These are phyloP conservation scores for Nidularia pulvinata DNA, from an alignment of 768 basidiomycete genomes.

Conservation along the genomic window DNA sequence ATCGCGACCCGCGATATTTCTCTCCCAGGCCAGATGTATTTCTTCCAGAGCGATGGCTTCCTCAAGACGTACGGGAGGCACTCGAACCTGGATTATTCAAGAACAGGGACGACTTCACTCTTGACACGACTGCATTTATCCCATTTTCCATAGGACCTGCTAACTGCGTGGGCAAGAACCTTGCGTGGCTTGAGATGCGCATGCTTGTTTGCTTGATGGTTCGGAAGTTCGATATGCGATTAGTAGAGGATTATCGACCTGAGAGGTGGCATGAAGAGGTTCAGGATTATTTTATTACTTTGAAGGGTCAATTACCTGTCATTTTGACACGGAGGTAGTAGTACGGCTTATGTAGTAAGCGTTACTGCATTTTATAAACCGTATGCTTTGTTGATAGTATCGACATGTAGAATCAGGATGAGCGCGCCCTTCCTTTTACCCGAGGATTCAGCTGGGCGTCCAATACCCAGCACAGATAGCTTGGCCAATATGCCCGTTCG, in stretches of 20 bases:
- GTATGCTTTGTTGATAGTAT: too few species aligned
- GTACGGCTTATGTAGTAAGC: not conserved
- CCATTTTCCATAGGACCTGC: slow-evolving; percentile 41
- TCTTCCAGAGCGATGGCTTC: slow-evolving; percentile 38
- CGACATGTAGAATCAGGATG: too few species aligned
- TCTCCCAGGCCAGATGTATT: slow-evolving; percentile 41
- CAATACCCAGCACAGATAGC: too few species aligned
- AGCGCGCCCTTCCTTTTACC: too few species aligned
- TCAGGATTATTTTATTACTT: slow-evolving; percentile 30
- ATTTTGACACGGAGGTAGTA: slow-evolving; percentile 25
- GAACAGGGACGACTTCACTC: slow-evolving; percentile 8
- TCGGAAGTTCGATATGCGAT: slow-evolving; percentile 31
- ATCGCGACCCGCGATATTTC: slow-evolving; percentile 46
- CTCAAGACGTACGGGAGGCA: slow-evolving; percentile 9
- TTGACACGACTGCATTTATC: slow-evolving; percentile 31
- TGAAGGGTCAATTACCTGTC: slow-evolving; percentile 25
- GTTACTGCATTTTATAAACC: too few species aligned
- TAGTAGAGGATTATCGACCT: slow-evolving; percentile 26
- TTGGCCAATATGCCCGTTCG: too few species aligned
- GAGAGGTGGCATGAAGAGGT: slow-evolving; percentile 27
- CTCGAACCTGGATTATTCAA: slow-evolving; percentile 31
- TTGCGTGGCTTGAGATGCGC: slow-evolving; percentile 39
- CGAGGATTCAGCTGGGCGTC: too few species aligned
- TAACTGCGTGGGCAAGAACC: slow-evolving; percentile 39
- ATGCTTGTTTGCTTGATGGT: slow-evolving; percentile 33